Base-by-base conservation (phyloP, 1,284 basidiomycete species). In the Agroathelia rolfsii region DNA sequence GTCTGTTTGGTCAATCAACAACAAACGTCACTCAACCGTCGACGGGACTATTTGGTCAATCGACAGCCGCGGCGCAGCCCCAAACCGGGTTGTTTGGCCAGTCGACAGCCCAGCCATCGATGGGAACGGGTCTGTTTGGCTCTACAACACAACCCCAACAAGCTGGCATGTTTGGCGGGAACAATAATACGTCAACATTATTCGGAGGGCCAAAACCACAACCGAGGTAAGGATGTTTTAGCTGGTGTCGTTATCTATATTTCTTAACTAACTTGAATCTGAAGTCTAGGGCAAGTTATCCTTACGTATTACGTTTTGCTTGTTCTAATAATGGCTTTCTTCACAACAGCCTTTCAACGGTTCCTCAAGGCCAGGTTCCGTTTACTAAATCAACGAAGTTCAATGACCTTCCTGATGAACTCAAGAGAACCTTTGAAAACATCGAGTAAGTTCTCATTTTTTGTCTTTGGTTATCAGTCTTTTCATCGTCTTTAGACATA, bases 361-460 rank as follows among this genome's bases (percentile, higher is more conserved):
- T 48, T 21, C 51, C 45, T 14, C 38, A 42, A 18, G 63, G 62
- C 2, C 56, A 62, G 16, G 63, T 67, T n/a, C 52, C 64, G 1
- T 78, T 84, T 45, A 72, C 68, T 11, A 83, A 76, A 50, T 69
- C 73, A 0, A 84, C 83, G 0, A 87, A 84, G 50, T 89, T 86
- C 53, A 86, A 89, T 32, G 85, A 89, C 48, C 54, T 88, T 11
- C 76, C 83, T 0, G 84, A 88, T 34, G 64, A 70, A 2, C 43
- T 76, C 23, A 79, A 75, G 52, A 73, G 57, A 40, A 61, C 56
- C 4, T 63, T 88, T 15, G 85, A 88, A 48, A 53, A 58, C 23
- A 68, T 88, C 31, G 84, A 89, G 85, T 88, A 44, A 32, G 69
- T 53, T 20, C 4, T 8, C 11, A 23, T 30, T 25, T 12, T 24